Evolutionary conservation across 768 basidiomycete species (phyloP).

Genomic region (Termitomyces heimii): DNA sequence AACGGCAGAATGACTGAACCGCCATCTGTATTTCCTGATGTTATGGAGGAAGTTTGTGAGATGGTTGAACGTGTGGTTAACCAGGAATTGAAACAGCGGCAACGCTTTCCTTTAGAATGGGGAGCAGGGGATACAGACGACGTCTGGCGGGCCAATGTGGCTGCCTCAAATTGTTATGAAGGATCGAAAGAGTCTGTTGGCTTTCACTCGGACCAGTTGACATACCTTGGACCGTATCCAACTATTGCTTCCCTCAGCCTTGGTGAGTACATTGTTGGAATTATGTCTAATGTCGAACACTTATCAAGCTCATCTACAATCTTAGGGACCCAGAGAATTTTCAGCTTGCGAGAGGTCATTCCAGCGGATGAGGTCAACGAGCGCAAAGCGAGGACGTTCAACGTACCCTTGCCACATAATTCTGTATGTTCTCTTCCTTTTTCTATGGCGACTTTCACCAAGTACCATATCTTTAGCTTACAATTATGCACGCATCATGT

Average conservation of each 20-base stretch:
- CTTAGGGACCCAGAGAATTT: constrained; percentile 60
- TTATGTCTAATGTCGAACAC: background rate
- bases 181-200: constrained; percentile 81
- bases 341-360: constrained; percentile 74
- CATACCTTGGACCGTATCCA: constrained; percentile 77
- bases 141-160: constrained; percentile 77
- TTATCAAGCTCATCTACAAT: background rate
- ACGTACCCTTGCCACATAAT: constrained; percentile 73
- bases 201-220: constrained; percentile 76
- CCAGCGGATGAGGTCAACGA: constrained; percentile 51
- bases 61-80: constrained; percentile 70
- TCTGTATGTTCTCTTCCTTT: constrained; percentile 45
- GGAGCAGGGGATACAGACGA: constrained; percentile 22
- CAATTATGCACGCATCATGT: constrained; percentile 84
- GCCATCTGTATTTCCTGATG: constrained; percentile 51
- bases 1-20: constrained; percentile 62
- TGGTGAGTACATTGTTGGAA: constrained; percentile 33
- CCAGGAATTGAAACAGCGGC: constrained; percentile 56
- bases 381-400: constrained; percentile 66
- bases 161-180: constrained; percentile 80
- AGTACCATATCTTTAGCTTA: constrained; percentile 37
- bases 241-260: constrained; percentile 84
- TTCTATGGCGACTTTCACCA: background rate
- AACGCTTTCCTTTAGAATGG: constrained; percentile 68
- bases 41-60: constrained; percentile 76